Base-by-base conservation (phyloP, 169 alveolate species). In the Cryptosporidium bovis region DNA sequence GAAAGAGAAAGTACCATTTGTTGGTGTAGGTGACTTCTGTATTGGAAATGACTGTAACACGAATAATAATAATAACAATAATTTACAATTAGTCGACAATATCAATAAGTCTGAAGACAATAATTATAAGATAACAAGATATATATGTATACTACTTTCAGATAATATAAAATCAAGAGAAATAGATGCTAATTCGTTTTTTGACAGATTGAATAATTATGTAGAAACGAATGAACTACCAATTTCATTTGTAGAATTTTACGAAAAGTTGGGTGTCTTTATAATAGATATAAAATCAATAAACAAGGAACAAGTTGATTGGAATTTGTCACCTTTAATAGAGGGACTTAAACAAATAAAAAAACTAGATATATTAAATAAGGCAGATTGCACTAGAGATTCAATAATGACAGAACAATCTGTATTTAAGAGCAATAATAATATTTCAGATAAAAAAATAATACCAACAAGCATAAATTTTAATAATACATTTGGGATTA, bases 301-400 rank as follows among this genome's bases (percentile, higher is more conserved):
- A 10, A n/a, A 20, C 33, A 60, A n/a, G 3, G 71, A 56, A 15
- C 29, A 77, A 34, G 77, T 55, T 36, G 64, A 77, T 5, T 20
- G 71, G 2, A 62, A 55, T 44, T 24, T 77, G 16, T 3, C 18
- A 48, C 71, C 87, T 8, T 46, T 77, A 27, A 66, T 40, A 16
- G 71, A 77, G 8, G 71, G 77, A 3, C 27, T 77, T n/a, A 56
- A n/a, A 29, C 15, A 31, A 31, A 77, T 77, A 27, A 36, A 62
- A 24, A 77, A 62, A 66, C 31, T 40, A 2, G 71, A 77, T 31
- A 44, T 77, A n/a, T 77, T 77, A 36, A 77, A 77, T 56, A 77
- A 77, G 3, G 69, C 87, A 55, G 87, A 77, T 20, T 77, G 87
- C 15, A 77, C 87, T 15, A 77, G 51, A 29, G 87, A 77, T 60